phyloP scores from a whole-genome alignment of 2,329 filamentous ascomycete genomes.

The Curvularia sp. region DNA sequence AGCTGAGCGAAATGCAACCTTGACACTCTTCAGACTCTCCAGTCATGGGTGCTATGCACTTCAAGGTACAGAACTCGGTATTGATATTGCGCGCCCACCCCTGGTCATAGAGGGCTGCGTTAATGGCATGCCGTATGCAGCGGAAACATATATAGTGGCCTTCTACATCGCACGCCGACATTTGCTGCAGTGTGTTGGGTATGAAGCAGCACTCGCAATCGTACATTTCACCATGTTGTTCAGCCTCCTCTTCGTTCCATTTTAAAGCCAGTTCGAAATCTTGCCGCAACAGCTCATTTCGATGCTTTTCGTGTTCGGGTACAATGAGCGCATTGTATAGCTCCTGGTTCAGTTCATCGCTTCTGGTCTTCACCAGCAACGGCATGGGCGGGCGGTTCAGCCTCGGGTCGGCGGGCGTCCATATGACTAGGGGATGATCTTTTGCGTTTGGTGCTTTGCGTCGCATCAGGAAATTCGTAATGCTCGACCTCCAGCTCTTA shows the following conservation, averaged over 20 bases:
- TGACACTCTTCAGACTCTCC: conserved; percentile 63
- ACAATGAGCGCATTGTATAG: conserved; percentile 55
- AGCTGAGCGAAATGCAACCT: conserved; percentile 73
- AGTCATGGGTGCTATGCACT: conserved; percentile 79
- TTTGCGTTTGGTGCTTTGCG: conserved; percentile 63
- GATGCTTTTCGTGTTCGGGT: conserved; percentile 52
- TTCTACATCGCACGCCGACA: conserved; percentile 72
- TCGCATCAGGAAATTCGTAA: conserved; percentile 74
- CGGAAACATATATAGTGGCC: conserved; percentile 80
- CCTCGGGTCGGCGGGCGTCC: conserved; percentile 64
- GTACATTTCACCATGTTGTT: conserved; percentile 57
- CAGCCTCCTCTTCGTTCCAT: conserved; percentile 59
- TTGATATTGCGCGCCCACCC: conserved; percentile 86
- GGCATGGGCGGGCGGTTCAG: conserved; percentile 64
- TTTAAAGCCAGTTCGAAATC: conserved; percentile 55
- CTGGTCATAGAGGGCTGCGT: conserved; percentile 91
- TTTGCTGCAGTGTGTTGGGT: conserved; percentile 73
- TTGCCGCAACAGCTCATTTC: conserved; percentile 48
- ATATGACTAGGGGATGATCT: conserved; percentile 68
- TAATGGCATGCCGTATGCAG: conserved; percentile 81
- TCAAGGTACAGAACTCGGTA: conserved; percentile 73
- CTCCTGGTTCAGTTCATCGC: conserved; percentile 61
- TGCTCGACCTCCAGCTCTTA: conserved; percentile 78
- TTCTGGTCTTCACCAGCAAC: conserved; percentile 70
- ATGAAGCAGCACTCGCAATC: conserved; percentile 84